Percentiles rank a stretch among this genome's conserved stretches.
Evolutionary conservation across 2,329 filamentous ascomycete genomes (phyloP).

Genomic region (Lachnellula hyalina): DNA sequence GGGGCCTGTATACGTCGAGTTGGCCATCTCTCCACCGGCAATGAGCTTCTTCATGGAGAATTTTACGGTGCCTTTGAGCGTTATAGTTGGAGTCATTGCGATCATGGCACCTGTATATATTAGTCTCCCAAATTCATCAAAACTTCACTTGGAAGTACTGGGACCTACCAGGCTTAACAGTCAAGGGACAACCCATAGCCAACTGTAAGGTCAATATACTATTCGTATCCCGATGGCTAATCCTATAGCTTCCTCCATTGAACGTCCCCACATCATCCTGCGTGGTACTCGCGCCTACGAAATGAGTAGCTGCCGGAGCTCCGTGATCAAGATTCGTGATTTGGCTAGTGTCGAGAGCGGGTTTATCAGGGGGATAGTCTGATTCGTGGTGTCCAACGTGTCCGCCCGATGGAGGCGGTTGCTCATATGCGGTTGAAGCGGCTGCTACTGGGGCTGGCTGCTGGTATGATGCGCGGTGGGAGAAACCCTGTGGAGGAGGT

Average conservation of each 20-base stretch:
- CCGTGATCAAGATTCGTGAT: slow-evolving; percentile 34
- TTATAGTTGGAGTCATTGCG: slow-evolving; percentile 86
- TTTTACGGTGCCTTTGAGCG: slow-evolving; percentile 74
- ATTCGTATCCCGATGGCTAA: slow-evolving; percentile 88
- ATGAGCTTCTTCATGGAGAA: slow-evolving; percentile 92
- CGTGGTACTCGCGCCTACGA: slow-evolving; percentile 56
- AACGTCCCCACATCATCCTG: slow-evolving; percentile 91
- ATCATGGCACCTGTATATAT: slow-evolving; percentile 71
- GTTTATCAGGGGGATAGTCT: slow-evolving; percentile 26
- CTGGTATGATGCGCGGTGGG: slow-evolving; percentile 32
- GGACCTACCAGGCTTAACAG: slow-evolving; percentile 76
- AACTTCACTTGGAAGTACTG: too few relatives aligned
- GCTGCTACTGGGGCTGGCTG: slow-evolving; percentile 14
- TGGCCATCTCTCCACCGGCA: slow-evolving; percentile 70
- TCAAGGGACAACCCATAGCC: slow-evolving; percentile 80
- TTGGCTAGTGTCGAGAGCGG: slow-evolving; percentile 28
- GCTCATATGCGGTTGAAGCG: slow-evolving; percentile 1
- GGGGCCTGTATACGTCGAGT: slow-evolving; percentile 79
- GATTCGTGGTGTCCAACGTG: slow-evolving; percentile 16
- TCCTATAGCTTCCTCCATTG: slow-evolving; percentile 90
- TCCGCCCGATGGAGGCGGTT: slow-evolving; percentile 12
- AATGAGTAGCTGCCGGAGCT: slow-evolving; percentile 43
- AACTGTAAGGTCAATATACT: slow-evolving; percentile 84
- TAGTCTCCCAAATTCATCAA: too few relatives aligned
- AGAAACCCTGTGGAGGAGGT: slow-evolving; percentile 26